Base-by-base conservation (phyloP, 441 rosid species). In the Brassica hybrid region DNA sequence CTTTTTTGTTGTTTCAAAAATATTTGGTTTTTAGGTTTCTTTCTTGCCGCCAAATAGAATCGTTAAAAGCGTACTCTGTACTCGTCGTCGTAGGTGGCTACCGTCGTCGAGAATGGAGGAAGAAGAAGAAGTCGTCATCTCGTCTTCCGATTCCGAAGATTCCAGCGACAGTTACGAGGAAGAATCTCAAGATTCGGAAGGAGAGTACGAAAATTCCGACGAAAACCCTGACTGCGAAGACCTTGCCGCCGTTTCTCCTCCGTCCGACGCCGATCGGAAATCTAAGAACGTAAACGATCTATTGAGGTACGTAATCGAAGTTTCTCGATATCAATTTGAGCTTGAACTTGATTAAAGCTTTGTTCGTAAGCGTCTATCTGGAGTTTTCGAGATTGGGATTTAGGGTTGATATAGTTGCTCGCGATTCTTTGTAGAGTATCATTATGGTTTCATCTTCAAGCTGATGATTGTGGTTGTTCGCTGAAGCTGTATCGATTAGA, bases 261-360 rank as follows among this genome's bases (percentile, higher is more conserved):
- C 85, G 50, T 80, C 88, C 34, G 84, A 86, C 79, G 85, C 79
- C 72, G 96, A 91, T 72, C 84, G 85, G 69, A 95, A 93, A 82
- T 93, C 94, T 59, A 78, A 88, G 88, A 95, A 93, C 83, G 96
- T 95, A 3, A 92, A 90, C 57, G 96, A 92, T 75, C 94, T 95
- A 4, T 3, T 95, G 72, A 93, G 97, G 99, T 95, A 67, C 38
- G 78, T 76, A 61, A 67, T 72, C 17, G 48, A 66, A 71, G 0
- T 2, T 41, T 3, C 58, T 19, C 10, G 52, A 59, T 27, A 30
- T 66, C 59, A 68, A 48, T 69, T 62, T 61, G 1, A 78, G 45
- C 7, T 50, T 69, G 1, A 45, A 58, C 56, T 23, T 69, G 50
- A 69, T 57, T 6, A 16, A 79, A 3, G 41, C 66, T 56, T 50